phyloP scores from a whole-genome alignment of 495 filamentous ascomycete genomes.

The Haplographium delicatum region DNA sequence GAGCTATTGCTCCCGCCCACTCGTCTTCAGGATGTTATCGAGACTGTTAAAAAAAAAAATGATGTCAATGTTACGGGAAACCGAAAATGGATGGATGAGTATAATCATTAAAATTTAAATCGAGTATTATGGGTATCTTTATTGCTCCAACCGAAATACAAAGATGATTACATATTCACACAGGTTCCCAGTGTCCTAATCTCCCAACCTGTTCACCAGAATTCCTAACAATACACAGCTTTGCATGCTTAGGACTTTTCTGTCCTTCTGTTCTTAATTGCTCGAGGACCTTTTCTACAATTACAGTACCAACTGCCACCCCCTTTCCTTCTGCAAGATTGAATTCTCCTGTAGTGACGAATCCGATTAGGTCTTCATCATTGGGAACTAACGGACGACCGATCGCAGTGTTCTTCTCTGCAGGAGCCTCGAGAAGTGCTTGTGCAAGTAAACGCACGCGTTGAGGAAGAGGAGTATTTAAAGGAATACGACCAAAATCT shows the following conservation, averaged over 20 bases:
- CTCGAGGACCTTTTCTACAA: slow-evolving; percentile 51
- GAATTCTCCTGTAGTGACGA: slow-evolving; percentile 83
- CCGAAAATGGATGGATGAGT: too few relatives aligned
- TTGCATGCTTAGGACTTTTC: slow-evolving; percentile 33
- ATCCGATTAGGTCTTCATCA: slow-evolving; percentile 80
- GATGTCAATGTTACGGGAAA: too few relatives aligned
- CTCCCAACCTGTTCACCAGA: slow-evolving; percentile 72
- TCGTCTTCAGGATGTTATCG: too few relatives aligned
- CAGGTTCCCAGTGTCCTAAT: slow-evolving; percentile 73
- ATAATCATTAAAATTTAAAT: too few relatives aligned
- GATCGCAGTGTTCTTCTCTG: slow-evolving; percentile 32
- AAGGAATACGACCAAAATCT: slow-evolving; percentile 9
- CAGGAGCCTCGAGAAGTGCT: slow-evolving; percentile 23
- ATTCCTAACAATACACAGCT: slow-evolving; percentile 73
- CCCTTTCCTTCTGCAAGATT: slow-evolving; percentile 72
- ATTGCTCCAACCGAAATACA: neutral
- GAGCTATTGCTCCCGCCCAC: too few relatives aligned
- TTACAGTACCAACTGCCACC: slow-evolving; percentile 68
- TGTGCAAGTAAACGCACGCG: slow-evolving; percentile 34
- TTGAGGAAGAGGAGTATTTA: slow-evolving; percentile 16
- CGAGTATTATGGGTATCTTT: slow-evolving; percentile 1
- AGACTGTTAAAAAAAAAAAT: too few relatives aligned
- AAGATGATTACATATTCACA: slow-evolving; percentile 30
- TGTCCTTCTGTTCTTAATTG: slow-evolving; percentile 23
- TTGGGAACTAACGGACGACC: slow-evolving; percentile 61